These are phyloP conservation scores for Apodospora peruviana DNA, from an alignment of 495 filamentous ascomycete genomes.

Conservation along the genomic window DNA sequence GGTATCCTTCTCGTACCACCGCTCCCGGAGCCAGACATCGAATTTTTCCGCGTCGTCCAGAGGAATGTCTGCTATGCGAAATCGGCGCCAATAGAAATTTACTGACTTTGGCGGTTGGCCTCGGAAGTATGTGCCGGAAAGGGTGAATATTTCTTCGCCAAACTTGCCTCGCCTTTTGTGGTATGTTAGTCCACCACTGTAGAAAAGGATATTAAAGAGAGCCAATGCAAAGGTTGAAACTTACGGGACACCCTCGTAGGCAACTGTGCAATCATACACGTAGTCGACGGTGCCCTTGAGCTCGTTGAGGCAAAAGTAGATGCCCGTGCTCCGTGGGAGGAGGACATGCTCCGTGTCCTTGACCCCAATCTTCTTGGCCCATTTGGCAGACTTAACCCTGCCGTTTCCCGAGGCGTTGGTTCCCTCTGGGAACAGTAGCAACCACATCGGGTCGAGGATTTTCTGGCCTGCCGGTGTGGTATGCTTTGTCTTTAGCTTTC, in stretches of 20 bases:
- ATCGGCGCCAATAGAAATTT: slow-evolving; percentile 80
- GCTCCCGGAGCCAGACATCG: slow-evolving; percentile 64
- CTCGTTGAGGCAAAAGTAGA: slow-evolving; percentile 69
- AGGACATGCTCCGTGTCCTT: slow-evolving; percentile 62
- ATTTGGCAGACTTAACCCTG: slow-evolving; percentile 55
- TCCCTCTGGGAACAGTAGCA: slow-evolving; percentile 78
- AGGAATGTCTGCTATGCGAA: slow-evolving; percentile 60
- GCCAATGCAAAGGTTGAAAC: slow-evolving; percentile 20
- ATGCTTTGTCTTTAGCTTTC: slow-evolving; percentile 56
- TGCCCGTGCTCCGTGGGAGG: slow-evolving; percentile 70
- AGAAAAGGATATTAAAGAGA: background rate
- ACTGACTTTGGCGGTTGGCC: slow-evolving; percentile 76
- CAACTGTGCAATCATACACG: slow-evolving; percentile 81
- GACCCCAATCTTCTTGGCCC: slow-evolving; percentile 64
- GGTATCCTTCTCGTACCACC: slow-evolving; percentile 77
- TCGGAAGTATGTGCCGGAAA: slow-evolving; percentile 67
- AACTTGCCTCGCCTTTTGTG: slow-evolving; percentile 55
- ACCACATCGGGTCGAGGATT: slow-evolving; percentile 73
- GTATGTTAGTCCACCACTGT: background rate
- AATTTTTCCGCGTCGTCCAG: slow-evolving; percentile 57
- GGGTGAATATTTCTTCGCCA: slow-evolving; percentile 71
- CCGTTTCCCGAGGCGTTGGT: slow-evolving; percentile 70
- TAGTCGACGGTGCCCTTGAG: slow-evolving; percentile 66
- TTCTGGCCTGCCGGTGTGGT: slow-evolving; percentile 46
- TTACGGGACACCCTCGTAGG: slow-evolving; percentile 76